These are phyloP conservation scores for Phytophthora vignae DNA, from an alignment of 352 stramenopile genomes.

Conservation along the genomic window DNA sequence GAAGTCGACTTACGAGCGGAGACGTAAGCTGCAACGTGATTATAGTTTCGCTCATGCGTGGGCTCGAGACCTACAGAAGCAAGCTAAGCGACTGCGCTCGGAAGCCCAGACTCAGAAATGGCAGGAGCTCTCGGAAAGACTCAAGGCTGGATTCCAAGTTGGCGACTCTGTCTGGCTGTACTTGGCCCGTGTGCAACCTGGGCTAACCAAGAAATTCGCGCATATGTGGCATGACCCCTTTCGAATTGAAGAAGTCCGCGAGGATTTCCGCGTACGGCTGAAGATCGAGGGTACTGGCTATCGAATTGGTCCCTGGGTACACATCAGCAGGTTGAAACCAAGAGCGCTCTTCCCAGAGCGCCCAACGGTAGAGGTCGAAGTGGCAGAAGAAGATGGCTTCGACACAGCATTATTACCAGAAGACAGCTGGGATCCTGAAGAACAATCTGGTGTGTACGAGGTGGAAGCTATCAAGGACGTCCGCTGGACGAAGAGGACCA, in stretches of 20 bases:
- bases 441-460: too few species aligned
- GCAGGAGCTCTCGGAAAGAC: neutral
- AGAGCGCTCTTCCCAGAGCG: constrained; percentile 1
- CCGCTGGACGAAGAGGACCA: too few species aligned
- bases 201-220: neutral
- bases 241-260: neutral
- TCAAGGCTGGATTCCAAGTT: neutral
- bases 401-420: too few species aligned
- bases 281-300: neutral
- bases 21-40: neutral
- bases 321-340: neutral
- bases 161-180: constrained; percentile 5
- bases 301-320: neutral
- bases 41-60: constrained; percentile 3
- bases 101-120: neutral
- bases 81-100: neutral
- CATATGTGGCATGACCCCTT: neutral
- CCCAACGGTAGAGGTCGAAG: neutral
- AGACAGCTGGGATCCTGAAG: too few species aligned
- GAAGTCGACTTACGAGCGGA: neutral
- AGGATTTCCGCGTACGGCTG: neutral
- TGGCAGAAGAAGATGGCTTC: neutral
- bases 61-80: neutral
- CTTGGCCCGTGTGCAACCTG: neutral
- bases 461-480: too few species aligned